Percentiles rank a stretch among this genome's conserved stretches.
Evolutionary conservation across 768 basidiomycete genomes (phyloP).

Genomic region (Suillus paluster): DNA sequence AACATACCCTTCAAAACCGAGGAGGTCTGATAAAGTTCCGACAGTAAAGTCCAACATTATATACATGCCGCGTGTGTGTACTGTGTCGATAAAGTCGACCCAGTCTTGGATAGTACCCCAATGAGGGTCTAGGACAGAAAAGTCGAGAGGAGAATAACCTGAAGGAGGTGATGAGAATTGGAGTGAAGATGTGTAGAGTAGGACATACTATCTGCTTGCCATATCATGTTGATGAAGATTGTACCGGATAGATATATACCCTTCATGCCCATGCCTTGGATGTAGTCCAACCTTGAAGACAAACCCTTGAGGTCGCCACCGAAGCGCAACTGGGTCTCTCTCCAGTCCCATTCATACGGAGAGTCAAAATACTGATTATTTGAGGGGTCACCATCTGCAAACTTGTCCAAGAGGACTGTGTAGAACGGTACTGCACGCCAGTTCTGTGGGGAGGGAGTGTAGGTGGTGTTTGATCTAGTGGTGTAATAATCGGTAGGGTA

Average conservation of each 20-base stretch:
- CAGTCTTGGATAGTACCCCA: slow-evolving; percentile 88
- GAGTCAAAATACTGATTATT: slow-evolving; percentile 91
- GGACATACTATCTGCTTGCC: slow-evolving; percentile 86
- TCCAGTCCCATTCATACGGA: slow-evolving; percentile 80
- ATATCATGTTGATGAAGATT: slow-evolving; percentile 93
- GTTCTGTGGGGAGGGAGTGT: slow-evolving; percentile 80
- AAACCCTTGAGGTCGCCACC: slow-evolving; percentile 91
- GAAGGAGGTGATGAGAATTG: slow-evolving; percentile 7
- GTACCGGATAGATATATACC: slow-evolving; percentile 93
- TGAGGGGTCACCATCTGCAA: slow-evolving; percentile 88
- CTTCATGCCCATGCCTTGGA: slow-evolving; percentile 85
- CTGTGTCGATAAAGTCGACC: slow-evolving; percentile 70
- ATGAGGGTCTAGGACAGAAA: slow-evolving; percentile 89
- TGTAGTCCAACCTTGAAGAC: slow-evolving; percentile 76
- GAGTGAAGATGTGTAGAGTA: slow-evolving; percentile 13
- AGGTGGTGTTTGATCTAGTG: slow-evolving; percentile 62
- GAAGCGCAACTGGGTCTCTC: slow-evolving; percentile 87
- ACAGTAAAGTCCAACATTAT: slow-evolving; percentile 94
- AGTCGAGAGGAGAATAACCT: slow-evolving; percentile 95
- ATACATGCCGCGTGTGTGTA: slow-evolving; percentile 88
- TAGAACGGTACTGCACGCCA: slow-evolving; percentile 86
- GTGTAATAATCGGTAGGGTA: slow-evolving; percentile 68
- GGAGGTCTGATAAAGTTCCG: slow-evolving; percentile 87
- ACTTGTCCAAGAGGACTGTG: slow-evolving; percentile 89
- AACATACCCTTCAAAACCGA: slow-evolving; percentile 82